A percentile compares a stretch with the other conserved stretches of the same genome.
Evolutionary conservation across 495 filamentous ascomycete species (phyloP).

Genomic region (Pseudoneurospora amorphoporcata): DNA sequence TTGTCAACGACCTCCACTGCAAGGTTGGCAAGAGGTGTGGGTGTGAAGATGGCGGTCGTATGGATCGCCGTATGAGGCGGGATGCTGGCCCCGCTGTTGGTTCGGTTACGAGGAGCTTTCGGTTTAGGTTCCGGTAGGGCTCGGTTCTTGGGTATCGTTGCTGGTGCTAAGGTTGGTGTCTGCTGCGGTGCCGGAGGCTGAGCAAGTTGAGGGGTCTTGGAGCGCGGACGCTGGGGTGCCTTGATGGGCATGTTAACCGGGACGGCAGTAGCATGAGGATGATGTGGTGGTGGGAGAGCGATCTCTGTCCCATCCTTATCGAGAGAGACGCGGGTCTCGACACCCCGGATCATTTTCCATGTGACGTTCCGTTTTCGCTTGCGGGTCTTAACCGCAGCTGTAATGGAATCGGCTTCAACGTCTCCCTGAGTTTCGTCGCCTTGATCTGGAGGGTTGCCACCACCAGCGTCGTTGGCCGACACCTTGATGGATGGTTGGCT

Average conservation of each 20-base stretch:
- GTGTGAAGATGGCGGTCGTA: neutral
- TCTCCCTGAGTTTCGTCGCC: neutral
- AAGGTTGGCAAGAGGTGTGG: neutral
- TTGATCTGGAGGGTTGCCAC: neutral
- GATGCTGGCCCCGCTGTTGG: neutral
- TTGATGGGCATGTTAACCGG: neutral
- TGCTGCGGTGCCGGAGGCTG: neutral
- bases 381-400: slow-evolving; percentile 29
- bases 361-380: slow-evolving; percentile 25
- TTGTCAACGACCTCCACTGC: neutral
- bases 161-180: neutral
- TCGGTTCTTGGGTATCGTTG: neutral
- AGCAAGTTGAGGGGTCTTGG: neutral
- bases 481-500: neutral
- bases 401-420: slow-evolving; percentile 20
- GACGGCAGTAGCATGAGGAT: neutral
- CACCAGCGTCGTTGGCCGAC: neutral
- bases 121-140: neutral
- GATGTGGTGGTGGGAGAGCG: neutral
- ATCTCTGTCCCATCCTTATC: neutral
- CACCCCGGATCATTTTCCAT: slow-evolving; percentile 29
- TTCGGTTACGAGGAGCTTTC: neutral
- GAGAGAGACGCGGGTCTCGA: slow-evolving; percentile 22
- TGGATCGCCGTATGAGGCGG: neutral
- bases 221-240: neutral